Evolutionary conservation across 768 basidiomycete genomes (phyloP).

Genomic region (Postia placenta): DNA sequence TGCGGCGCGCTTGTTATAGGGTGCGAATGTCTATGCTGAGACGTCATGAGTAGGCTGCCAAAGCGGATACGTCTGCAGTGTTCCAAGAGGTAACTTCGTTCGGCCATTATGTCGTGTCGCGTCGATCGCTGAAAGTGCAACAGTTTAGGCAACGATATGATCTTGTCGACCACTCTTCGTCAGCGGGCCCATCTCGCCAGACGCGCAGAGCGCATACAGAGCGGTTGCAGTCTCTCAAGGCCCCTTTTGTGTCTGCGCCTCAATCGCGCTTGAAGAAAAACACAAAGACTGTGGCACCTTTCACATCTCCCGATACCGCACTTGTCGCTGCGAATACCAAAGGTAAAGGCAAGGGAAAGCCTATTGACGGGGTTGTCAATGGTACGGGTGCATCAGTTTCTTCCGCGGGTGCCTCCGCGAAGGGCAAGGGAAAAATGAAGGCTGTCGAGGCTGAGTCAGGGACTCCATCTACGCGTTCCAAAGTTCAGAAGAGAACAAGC

Average conservation of each 20-base stretch:
- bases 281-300: no score
- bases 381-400: not conserved
- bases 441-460: not conserved
- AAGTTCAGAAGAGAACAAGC: not conserved
- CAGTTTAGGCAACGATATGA: slow-evolving; percentile 62
- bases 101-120: not conserved
- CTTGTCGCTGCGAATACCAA: slow-evolving; percentile 21
- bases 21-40: not conserved
- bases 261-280: not conserved
- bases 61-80: slow-evolving; percentile 64
- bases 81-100: slow-evolving; percentile 57
- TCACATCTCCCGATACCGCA: slow-evolving; percentile 20
- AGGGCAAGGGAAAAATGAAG: slow-evolving; percentile 11
- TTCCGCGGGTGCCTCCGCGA: not conserved
- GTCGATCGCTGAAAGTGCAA: not conserved
- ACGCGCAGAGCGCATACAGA: slow-evolving; percentile 58
- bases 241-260: slow-evolving; percentile 5
- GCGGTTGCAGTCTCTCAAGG: slow-evolving; percentile 39
- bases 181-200: slow-evolving; percentile 46
- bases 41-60: slow-evolving; percentile 47
- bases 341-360: slow-evolving; percentile 27
- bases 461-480: not conserved
- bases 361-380: slow-evolving; percentile 1
- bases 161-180: slow-evolving; percentile 43
- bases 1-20: slow-evolving; percentile 24